Base-by-base conservation (phyloP, 2,329 filamentous ascomycete species). In the Botrytis squamosa region DNA sequence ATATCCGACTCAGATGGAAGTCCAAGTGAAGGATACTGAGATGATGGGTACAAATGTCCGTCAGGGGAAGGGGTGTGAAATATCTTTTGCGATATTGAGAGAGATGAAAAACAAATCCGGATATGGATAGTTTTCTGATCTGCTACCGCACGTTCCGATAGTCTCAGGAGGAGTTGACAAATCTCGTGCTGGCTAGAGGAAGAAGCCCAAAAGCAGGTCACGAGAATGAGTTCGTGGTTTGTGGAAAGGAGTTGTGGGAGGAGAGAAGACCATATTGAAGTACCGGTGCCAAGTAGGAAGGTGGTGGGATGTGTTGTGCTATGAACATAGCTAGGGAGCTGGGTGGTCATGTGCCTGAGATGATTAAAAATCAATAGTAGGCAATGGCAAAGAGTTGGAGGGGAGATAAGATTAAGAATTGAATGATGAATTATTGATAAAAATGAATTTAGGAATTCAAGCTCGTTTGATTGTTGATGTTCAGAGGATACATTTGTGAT, bases 201-300 rank as follows among this genome's bases (percentile, higher is more conserved):
- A 0, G 84, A 84, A 0, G 93, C 90, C 92, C 93, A 95, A 82
- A 95, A 96, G 82, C 93, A 95, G 14, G 93, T 95, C 10, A 94
- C 91, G 60, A 96, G 86, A 74, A 94, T 88, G 38, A 72, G 63
- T 33, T 55, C 33, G 25, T 72, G 70, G 1, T 29, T 72, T 42
- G 70, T 72, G 25, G n/a, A 29, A 10, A 68, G 52, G 52, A 72
- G 70, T n/a, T 42, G n/a, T 4, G 63, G 70, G 29, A 68, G 70
- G 49, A 72, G 63, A 4, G 38, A 25, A 9, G 29, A n/a, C 20
- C 33, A 72, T 4, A 68, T 46, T 36, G 63, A 38, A n/a, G 29
- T 42, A 2, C 70, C 70, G 63, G 70, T 72, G 38, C 70, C 63
- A 16, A 72, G 46, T 16, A 49, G 63, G 63, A 72, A 72, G 6